Evolutionary conservation across 225 moss, liverwort and hornwort genomes (phyloP), one percentile per base, ranked within the genome.

Genomic region (Takakia lepidozioides): DNA sequence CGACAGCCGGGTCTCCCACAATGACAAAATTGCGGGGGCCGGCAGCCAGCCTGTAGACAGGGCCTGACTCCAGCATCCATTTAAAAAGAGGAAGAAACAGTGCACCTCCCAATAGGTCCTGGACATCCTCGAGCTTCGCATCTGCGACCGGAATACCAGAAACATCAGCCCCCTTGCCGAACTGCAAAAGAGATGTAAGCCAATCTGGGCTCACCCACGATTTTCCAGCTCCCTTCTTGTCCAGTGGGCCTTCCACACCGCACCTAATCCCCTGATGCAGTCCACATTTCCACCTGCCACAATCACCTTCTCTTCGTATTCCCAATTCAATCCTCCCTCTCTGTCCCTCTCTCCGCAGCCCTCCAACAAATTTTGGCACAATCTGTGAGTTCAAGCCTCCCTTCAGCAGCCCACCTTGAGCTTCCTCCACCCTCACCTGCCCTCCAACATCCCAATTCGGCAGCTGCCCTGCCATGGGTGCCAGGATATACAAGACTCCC

Each of bases 191-290:
- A 2, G 71, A 59, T 3, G 85, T 87, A 19, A 98, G 56, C 98
- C 98, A 98, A 25, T 85, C 74, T 3, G 87, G 91, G 23, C 98
- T 87, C 46, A 98, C 81, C 98, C 91, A 98, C 8, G 98, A 85
- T 36, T 7, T 65, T 17, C 78, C 86, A 21, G 84, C 86, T 19
- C 80, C 80, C 3, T 68, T 14, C 52, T 84, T 78, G 24, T 56
- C 62, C 29, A 71, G 18, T 3, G 29, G 38, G 13, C 14, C 15
- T 0, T 58, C 51, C 10, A 20, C 45, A 2, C 21, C 40, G 3
- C 68, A 65, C n/a, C 54, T n/a, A n/a, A n/a, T n/a, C n/a, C n/a
- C n/a, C n/a, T n/a, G n/a, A n/a, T n/a, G n/a, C n/a, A n/a, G n/a
- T n/a, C n/a, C n/a, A n/a, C n/a, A n/a, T n/a, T n/a, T n/a, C n/a